Base-by-base conservation (phyloP, 345 rosid genomes). In the Hibiscus mutabilis region DNA sequence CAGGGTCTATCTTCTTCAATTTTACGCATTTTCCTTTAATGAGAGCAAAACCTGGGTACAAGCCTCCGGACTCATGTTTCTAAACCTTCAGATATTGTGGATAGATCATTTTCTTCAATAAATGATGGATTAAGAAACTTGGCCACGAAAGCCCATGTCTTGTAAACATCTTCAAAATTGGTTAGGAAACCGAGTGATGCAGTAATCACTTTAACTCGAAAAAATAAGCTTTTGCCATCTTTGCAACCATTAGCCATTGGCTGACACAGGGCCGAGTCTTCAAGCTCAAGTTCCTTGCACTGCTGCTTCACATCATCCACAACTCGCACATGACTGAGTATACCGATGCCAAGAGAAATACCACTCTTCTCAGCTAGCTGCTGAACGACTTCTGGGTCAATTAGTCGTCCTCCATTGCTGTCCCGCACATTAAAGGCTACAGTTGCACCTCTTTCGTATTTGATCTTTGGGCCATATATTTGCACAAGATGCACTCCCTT, bases 391-490 rank as follows among this genome's bases (percentile, higher is more conserved):
- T 88, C 92, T 3, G 90, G 90, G 66, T 83, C 78, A 61, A 88
- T 77, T 66, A 87, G 73, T 18, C 75, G 77, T 68, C 77, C 76
- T 47, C 74, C 79, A 2, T 66, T 73, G 75, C 74, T 58, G 33
- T 83, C 84, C 61, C 83, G 71, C 24, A 88, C 65, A 56, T 88
- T 88, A 71, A 88, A 88, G 16, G 92, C 92, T 73, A 88, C 88
- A 15, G 90, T 72, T 25, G 87, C 90, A 35, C 90, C 90, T 58
- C 90, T 83, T 77, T 88, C 92, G 35, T 88, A 88, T 74, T 86
- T 88, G 66, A 88, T 88, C 80, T 88, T 88, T 7, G 92, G 92
- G 70, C 92, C 92, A 69, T 88, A 86, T 57, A 88, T 83, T 69
- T 86, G 88, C 53, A 88, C 86, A 60, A 88, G 87, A 75, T 84